Percentiles rank a stretch among this genome's conserved stretches.
These are phyloP conservation scores for Phlebiopsis gigantea DNA, from an alignment of 768 basidiomycete genomes.

Conservation along the genomic window DNA sequence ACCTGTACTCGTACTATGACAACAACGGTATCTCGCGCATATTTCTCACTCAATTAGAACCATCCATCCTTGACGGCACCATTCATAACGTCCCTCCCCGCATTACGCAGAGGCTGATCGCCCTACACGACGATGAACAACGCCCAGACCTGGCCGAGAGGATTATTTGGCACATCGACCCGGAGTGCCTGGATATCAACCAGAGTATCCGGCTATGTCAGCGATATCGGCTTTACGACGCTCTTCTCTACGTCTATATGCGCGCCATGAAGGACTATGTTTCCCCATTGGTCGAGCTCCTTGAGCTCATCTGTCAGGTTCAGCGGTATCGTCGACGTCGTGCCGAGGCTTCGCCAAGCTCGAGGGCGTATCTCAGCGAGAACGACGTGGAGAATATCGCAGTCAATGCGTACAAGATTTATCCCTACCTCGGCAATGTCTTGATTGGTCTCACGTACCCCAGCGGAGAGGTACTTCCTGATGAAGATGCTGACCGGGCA, in stretches of 20 bases:
- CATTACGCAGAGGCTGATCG: slow-evolving; percentile 80
- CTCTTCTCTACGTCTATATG: slow-evolving; percentile 91
- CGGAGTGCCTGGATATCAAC: slow-evolving; percentile 85
- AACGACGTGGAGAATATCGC: slow-evolving; percentile 49
- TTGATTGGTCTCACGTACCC: slow-evolving; percentile 86
- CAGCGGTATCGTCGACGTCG: slow-evolving; percentile 45
- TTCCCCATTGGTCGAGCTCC: slow-evolving; percentile 80
- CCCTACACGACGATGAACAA: slow-evolving; percentile 65
- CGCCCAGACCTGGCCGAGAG: slow-evolving; percentile 77
- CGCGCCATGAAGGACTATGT: slow-evolving; percentile 85
- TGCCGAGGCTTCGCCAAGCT: slow-evolving; percentile 23
- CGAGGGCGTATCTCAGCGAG: slow-evolving; percentile 25
- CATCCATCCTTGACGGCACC: slow-evolving; percentile 70
- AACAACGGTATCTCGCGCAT: slow-evolving; percentile 79
- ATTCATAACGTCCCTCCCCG: slow-evolving; percentile 78
- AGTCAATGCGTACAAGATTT: slow-evolving; percentile 86
- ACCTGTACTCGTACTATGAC: slow-evolving; percentile 87
- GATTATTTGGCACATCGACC: slow-evolving; percentile 95
- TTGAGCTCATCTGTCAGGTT: slow-evolving; percentile 69
- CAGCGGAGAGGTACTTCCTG: slow-evolving; percentile 64
- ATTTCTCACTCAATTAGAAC: slow-evolving; percentile 77
- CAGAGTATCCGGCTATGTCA: slow-evolving; percentile 88
- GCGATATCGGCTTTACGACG: slow-evolving; percentile 80
- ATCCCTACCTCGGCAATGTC: slow-evolving; percentile 76
- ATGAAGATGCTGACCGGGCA: slow-evolving; percentile 62